A percentile compares a stretch with the other conserved stretches of the same genome.
phyloP scores from a whole-genome alignment of 2,329 filamentous ascomycete genomes.

The Paraphoma sp. region DNA sequence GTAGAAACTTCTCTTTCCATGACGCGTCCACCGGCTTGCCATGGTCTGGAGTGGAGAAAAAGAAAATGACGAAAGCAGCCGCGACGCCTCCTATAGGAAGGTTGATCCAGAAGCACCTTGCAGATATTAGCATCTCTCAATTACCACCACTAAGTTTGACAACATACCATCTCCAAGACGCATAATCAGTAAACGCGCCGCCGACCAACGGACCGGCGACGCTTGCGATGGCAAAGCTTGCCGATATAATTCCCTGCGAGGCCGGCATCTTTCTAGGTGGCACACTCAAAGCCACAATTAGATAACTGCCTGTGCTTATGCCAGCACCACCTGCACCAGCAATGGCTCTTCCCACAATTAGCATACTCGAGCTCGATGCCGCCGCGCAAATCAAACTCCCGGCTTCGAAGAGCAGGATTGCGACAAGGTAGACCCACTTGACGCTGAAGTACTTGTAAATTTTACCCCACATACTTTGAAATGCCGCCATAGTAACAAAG shows the following conservation, averaged over 20 bases:
- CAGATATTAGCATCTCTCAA: not conserved
- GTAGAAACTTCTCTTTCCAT: not conserved
- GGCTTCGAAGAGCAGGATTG: slow-evolving; percentile 49
- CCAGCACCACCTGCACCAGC: slow-evolving; percentile 54
- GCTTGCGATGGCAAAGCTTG: slow-evolving; percentile 2
- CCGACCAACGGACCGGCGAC: slow-evolving; percentile 8
- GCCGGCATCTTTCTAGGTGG: not conserved
- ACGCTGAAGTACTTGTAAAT: slow-evolving; percentile 51
- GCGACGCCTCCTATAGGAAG: slow-evolving; percentile 4
- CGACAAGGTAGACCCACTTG: slow-evolving; percentile 53
- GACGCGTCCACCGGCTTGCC: not conserved
- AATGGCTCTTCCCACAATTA: slow-evolving; percentile 55
- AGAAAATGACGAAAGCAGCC: not conserved
- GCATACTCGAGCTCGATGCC: slow-evolving; percentile 42
- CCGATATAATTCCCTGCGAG: not conserved
- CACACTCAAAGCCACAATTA: not conserved
- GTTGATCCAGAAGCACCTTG: slow-evolving; percentile 16
- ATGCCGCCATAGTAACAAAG: slow-evolving; percentile 28
- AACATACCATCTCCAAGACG: slow-evolving; percentile 4
- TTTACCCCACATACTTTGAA: slow-evolving; percentile 47
- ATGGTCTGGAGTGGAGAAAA: not conserved
- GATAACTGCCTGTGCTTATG: slow-evolving; percentile 33
- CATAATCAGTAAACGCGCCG: slow-evolving; percentile 8
- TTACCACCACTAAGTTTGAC: too few relatives aligned
- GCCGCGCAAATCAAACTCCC: slow-evolving; percentile 52